These are phyloP conservation scores for Cardamine chenopodiifolia DNA, from an alignment of 345 rosid genomes.

Conservation along the genomic window DNA sequence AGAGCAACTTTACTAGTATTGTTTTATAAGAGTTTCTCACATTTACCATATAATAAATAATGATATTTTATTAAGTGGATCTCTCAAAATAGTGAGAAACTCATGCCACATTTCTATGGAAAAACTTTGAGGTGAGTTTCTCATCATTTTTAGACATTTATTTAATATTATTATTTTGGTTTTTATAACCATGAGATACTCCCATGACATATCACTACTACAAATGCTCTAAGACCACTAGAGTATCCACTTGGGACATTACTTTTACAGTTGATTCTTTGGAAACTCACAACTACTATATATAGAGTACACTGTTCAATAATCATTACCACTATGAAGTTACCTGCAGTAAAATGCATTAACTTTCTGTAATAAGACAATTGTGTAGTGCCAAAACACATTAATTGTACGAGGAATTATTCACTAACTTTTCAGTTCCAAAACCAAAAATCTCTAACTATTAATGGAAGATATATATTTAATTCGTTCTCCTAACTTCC, in stretches of 20 bases:
- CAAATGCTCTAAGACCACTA: no score
- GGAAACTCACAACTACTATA: background rate
- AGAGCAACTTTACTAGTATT: no score
- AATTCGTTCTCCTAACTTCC: background rate
- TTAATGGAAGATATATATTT: background rate
- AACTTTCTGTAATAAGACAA: constrained; percentile 8
- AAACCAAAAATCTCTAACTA: background rate
- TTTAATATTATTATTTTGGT: no score
- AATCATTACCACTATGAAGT: background rate
- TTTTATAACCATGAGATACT: no score
- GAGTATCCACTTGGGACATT: background rate
- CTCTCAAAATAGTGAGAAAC: no score
- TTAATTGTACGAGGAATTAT: constrained; percentile 19
- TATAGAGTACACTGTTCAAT: background rate
- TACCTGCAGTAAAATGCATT: background rate
- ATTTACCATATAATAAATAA: no score
- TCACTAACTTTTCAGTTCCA: constrained; percentile 21
- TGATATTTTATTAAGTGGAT: no score
- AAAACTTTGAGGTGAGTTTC: no score
- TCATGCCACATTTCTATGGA: no score
- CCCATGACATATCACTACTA: no score
- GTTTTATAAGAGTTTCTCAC: no score
- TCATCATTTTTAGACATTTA: no score
- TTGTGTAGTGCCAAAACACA: constrained; percentile 24
- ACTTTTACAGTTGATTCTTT: background rate